These are phyloP conservation scores for Papilionanthe hybrid DNA, from an alignment of 116 monocot genomes.

Conservation along the genomic window DNA sequence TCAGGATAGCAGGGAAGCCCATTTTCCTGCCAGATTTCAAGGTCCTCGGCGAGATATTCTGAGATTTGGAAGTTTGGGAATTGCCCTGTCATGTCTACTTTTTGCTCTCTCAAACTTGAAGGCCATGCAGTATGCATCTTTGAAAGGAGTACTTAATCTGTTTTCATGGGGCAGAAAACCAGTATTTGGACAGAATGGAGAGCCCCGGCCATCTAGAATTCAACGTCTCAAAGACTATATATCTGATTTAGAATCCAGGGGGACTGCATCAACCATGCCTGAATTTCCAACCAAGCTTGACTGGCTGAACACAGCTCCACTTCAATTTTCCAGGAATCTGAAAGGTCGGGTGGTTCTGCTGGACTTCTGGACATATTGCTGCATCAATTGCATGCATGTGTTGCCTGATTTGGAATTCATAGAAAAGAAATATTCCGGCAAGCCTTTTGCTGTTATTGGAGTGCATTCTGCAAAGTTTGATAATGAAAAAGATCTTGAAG, in stretches of 20 bases:
- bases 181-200: constrained; percentile 42
- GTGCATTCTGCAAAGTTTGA: constrained; percentile 99
- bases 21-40: constrained; percentile 35
- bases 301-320: constrained; percentile 94
- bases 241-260: constrained; percentile 68
- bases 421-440: constrained; percentile 79
- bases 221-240: constrained; percentile 65
- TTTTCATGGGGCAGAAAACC: constrained; percentile 39
- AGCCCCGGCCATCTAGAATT: constrained; percentile 43
- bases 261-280: constrained; percentile 55
- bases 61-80: constrained; percentile 94
- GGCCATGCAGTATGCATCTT: constrained; percentile 89
- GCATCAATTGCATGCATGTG: constrained; percentile 99
- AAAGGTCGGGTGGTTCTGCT: constrained; percentile 89
- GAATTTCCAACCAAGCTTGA: constrained; percentile 94
- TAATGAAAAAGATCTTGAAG: constrained; percentile 95
- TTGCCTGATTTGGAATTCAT: constrained; percentile 88
- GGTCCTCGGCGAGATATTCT: constrained; percentile 79
- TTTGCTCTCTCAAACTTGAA: constrained; percentile 80
- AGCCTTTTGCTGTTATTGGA: constrained; percentile 86
- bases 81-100: constrained; percentile 77
- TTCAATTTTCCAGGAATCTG: constrained; percentile 78
- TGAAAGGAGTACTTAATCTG: constrained; percentile 66
- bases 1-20: constrained; percentile 16
- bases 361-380: constrained; percentile 99